Conservation (phyloP, 2,329 filamentous ascomycete genomes). For the Arthroderma sp. region DNA sequence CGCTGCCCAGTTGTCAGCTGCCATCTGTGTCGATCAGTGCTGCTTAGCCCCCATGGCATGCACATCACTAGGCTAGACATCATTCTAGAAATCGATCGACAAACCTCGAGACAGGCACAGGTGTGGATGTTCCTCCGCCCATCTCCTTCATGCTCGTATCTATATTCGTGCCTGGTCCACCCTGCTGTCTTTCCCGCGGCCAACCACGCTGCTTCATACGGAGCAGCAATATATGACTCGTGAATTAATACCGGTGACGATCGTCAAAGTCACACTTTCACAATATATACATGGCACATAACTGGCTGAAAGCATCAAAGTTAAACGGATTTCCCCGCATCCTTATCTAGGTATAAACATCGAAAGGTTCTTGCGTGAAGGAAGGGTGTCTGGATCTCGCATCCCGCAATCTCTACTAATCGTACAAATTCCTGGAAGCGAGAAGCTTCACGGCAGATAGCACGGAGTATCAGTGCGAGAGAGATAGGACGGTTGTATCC, state of each 20-base stretch:
- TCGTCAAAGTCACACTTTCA: not conserved
- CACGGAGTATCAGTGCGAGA: too few relatives aligned
- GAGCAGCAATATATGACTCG: not conserved
- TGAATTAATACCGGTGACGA: not conserved
- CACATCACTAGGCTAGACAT: slow-evolving; percentile 2
- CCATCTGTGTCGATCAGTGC: not conserved
- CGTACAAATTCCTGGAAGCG: too few relatives aligned
- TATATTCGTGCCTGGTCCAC: not conserved
- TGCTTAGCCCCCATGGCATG: not conserved
- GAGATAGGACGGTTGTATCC: too few relatives aligned
- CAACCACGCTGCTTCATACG: not conserved
- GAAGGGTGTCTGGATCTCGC: too few relatives aligned
- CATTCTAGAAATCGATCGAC: slow-evolving; percentile 3
- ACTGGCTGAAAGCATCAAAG: not conserved
- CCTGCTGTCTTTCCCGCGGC: not conserved
- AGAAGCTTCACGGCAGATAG: too few relatives aligned
- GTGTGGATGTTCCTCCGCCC: not conserved
- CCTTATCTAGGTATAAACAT: too few relatives aligned
- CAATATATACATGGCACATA: not conserved
- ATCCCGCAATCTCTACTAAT: too few relatives aligned
- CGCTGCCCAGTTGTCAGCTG: not conserved
- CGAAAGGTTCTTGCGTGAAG: too few relatives aligned
- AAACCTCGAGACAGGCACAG: not conserved
- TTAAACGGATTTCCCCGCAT: too few relatives aligned
- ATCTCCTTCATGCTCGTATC: not conserved